A percentile compares a stretch with the other conserved stretches of the same genome.
These are phyloP conservation scores for Fusarium goolgardi DNA, from an alignment of 2,329 filamentous ascomycete species.

Conservation along the genomic window DNA sequence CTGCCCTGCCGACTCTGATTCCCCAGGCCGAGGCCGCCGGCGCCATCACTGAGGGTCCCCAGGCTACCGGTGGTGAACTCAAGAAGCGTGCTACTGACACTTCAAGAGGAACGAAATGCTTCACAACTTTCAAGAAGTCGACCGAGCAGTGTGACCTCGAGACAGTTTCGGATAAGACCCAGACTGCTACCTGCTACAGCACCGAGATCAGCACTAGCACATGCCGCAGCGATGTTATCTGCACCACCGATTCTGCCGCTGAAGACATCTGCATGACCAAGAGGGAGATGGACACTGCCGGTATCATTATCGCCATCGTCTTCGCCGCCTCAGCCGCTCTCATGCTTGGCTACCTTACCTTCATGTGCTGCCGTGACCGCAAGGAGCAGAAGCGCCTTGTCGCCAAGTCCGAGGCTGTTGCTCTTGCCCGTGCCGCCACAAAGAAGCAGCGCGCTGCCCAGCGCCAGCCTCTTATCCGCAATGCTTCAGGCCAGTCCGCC, in stretches of 20 bases:
- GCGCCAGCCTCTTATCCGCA: slow-evolving; percentile 54
- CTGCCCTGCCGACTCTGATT: slow-evolving; percentile 35
- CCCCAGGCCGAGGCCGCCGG: slow-evolving; percentile 34
- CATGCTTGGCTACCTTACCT: slow-evolving; percentile 57
- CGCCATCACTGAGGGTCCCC: slow-evolving; percentile 30
- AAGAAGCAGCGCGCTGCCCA: slow-evolving; percentile 56
- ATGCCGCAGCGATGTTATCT: slow-evolving; percentile 60
- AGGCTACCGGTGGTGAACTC: slow-evolving; percentile 24
- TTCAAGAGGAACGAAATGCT: slow-evolving; percentile 49
- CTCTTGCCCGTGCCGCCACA: slow-evolving; percentile 61
- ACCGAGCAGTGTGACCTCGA: slow-evolving; percentile 54
- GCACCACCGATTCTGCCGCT: slow-evolving; percentile 55
- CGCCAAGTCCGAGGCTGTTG: slow-evolving; percentile 62
- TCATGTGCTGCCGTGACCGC: slow-evolving; percentile 65
- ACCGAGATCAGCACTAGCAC: slow-evolving; percentile 51
- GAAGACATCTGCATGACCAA: slow-evolving; percentile 57
- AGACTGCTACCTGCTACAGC: slow-evolving; percentile 55
- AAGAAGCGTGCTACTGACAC: slow-evolving; percentile 37
- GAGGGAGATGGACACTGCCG: slow-evolving; percentile 56
- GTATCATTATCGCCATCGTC: slow-evolving; percentile 61
- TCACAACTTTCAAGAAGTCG: slow-evolving; percentile 52
- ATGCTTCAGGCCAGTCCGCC: slow-evolving; percentile 43
- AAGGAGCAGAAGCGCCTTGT: slow-evolving; percentile 57
- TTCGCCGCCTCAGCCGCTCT: slow-evolving; percentile 57
- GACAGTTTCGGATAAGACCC: slow-evolving; percentile 52